A percentile compares a stretch with the other conserved stretches of the same genome.
Conservation (phyloP, 2,329 filamentous ascomycete species). For the Paecilomyces sp. region DNA sequence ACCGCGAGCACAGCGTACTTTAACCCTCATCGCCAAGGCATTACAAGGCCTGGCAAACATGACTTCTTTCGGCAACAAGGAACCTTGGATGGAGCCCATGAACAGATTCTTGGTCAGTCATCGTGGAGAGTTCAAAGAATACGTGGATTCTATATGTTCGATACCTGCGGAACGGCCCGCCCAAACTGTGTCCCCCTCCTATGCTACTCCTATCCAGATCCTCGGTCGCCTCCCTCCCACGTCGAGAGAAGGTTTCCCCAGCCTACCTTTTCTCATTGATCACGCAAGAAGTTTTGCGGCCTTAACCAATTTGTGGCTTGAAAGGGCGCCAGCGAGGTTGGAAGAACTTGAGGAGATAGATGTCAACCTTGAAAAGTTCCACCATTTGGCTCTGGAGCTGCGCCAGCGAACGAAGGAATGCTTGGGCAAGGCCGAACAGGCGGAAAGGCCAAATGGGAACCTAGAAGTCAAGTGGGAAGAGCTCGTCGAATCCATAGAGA, state of each 20-base stretch:
- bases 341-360: conserved; percentile 32
- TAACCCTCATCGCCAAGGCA: conserved; percentile 88
- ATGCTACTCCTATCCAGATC: conserved; percentile 88
- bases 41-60: conserved; percentile 87
- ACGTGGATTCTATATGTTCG: conserved; percentile 78
- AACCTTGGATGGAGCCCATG: conserved; percentile 99
- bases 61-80: conserved; percentile 85
- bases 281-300: conserved; percentile 77
- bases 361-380: conserved; percentile 32
- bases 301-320: conserved; percentile 57
- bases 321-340: conserved; percentile 33
- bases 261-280: conserved; percentile 87
- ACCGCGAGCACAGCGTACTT: conserved; percentile 72
- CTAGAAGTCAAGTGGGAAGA: conserved; percentile 45
- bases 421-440: conserved; percentile 39
- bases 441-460: conserved; percentile 39
- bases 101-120: conserved; percentile 75
- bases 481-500: conserved; percentile 42
- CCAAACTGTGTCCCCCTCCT: conserved; percentile 67
- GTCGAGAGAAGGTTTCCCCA: conserved; percentile 85
- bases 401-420: conserved; percentile 39
- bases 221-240: conserved; percentile 71
- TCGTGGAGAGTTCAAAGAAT: conserved; percentile 73
- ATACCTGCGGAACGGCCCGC: conserved; percentile 66
- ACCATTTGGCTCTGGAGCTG: conserved; percentile 35